Base-by-base conservation (phyloP, 768 basidiomycete species). In the Trametes punicea region DNA sequence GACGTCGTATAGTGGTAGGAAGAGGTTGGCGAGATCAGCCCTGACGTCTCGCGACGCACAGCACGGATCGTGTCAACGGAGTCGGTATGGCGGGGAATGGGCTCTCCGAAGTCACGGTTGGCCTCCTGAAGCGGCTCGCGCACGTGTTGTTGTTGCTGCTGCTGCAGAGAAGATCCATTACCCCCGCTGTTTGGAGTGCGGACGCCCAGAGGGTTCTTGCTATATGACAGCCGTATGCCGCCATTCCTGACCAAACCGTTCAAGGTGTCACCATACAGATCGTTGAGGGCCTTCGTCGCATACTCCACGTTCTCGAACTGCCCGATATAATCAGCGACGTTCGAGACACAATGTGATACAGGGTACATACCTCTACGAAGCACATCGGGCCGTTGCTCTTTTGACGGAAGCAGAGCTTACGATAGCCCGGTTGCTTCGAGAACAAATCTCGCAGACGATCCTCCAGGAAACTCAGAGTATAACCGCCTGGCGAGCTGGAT, bases 351-450 rank as follows among this genome's bases (percentile, higher is more conserved):
- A 21, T 26, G 23, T n/a, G 15, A 9, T n/a, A 20, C 26, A 40
- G 4, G 25, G 60, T 65, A 61, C 69, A 23, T 65, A 93, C 92
- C 85, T 99, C 97, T 41, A 98, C 94, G 70, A 98, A 98, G 71
- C 97, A 98, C 95, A 98, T 98, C 7, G 96, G 96, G 0, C 97
- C 95, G 64, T 95, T 95, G 69, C 83, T 91, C 76, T 99, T 99
- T 67, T 96, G 93, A 50, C 95, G 80, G 77, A 94, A 98, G 66
- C 88, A 93, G 60, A 99, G 80, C 64, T 95, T 90, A 55, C 92
- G 87, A 73, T 86, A 99, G 2, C 97, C 97, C 3, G 83, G 80
- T 39, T 85, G 87, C 27, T 77, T 76, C 26, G 81, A 78, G 71
- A 99, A 99, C 44, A 97, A 74, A 34, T 85, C 84, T 54, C 93